Base-by-base conservation (phyloP, 768 basidiomycete species). In the Boletus rubropictus region DNA sequence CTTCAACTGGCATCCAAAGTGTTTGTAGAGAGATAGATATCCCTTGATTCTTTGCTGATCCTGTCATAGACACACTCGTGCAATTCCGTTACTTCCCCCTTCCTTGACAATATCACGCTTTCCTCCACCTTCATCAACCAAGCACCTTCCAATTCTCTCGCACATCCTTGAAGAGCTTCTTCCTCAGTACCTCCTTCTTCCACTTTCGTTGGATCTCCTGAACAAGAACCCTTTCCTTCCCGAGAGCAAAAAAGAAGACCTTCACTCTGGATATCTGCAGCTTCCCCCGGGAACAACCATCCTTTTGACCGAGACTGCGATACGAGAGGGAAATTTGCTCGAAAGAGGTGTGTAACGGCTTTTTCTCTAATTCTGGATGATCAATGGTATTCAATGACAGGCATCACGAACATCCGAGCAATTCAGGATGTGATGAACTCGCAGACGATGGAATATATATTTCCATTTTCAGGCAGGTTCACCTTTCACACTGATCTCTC, bases 221-320 rank as follows among this genome's bases (percentile, higher is more conserved):
- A 90, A 91, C 58, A 70, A 67, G 20, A 70, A 63, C 0, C 56
- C 64, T 1, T 89, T 86, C 57, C 65, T 64, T 27, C 89, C 88
- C 0, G 81, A 84, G 57, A 76, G 75, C 54, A 81, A 79, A 39
- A 79, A 81, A 48, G 76, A 88, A 40, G 86, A 89, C 54, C 67
- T 92, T 5, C 80, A 84, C 50, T 79, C 84, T 2, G 89, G 89
- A 3, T 75, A 75, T 52, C 69, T 92, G 22, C 89, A 92, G 58
- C 73, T 89, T 12, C 81, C 89, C 2, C 65, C 67, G 11, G 82
- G 83, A 3, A 76, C 78, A 6, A 59, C 76, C 3, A 66, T 84
- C 24, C 60, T 89, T 12, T 59, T 91, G 31, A 80, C 82, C 0
- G 89, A 91, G 59, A 71, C 71, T 46, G 79, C 75, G 4, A 67